Conservation (phyloP, 176 grass and related monocot species). For the Urochloa ruziziensis region DNA sequence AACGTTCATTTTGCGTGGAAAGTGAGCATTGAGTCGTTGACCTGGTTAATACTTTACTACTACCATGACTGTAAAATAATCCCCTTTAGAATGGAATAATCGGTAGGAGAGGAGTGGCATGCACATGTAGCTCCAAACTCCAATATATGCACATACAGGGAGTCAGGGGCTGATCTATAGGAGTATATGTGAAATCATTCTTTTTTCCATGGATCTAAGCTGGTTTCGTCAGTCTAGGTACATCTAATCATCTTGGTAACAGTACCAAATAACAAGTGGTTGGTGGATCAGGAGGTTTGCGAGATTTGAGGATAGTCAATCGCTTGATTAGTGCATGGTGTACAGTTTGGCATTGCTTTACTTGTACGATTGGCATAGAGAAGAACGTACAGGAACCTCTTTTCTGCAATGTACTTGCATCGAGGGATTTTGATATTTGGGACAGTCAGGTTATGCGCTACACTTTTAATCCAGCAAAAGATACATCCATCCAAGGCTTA, state of each 20-base stretch:
- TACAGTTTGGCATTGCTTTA: not conserved
- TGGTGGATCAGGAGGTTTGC: not conserved
- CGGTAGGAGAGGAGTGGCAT: not conserved
- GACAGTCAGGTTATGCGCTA: not conserved
- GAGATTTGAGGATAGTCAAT: not conserved
- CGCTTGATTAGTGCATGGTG: not conserved
- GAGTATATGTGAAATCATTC: not conserved
- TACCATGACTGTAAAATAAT: not conserved
- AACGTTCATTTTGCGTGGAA: not conserved
- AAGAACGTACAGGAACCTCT: not conserved
- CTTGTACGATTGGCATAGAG: not conserved
- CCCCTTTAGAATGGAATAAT: too few species aligned
- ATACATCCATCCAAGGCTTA: too few species aligned
- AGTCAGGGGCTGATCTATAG: not conserved
- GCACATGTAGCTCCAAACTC: not conserved
- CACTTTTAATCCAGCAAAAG: not conserved
- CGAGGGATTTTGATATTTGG: too few species aligned
- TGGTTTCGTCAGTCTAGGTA: not conserved
- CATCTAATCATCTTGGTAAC: not conserved
- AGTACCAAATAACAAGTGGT: not conserved
- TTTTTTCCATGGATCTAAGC: not conserved
- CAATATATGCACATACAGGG: not conserved
- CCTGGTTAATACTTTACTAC: not conserved
- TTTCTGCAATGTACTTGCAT: not conserved
- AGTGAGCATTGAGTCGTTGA: not conserved